Conservation (phyloP, 805 yeast genomes). For the Saturnispora diversa region DNA sequence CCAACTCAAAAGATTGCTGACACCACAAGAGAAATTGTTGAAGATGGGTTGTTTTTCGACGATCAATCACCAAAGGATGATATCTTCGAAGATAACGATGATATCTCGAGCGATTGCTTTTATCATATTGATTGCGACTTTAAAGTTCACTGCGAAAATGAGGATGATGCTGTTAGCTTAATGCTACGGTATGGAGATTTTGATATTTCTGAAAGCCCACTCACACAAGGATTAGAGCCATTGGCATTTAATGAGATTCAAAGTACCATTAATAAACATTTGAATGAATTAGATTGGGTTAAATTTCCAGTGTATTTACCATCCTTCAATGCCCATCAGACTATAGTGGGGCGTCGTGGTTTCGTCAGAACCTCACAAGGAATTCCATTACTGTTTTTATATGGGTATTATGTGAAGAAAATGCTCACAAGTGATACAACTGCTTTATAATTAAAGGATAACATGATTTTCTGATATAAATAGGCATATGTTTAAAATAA, state of each 20-base stretch:
- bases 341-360: slow-evolving; percentile 74
- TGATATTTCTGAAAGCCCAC: slow-evolving; percentile 7
- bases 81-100: not conserved
- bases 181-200: slow-evolving; percentile 5
- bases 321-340: slow-evolving; percentile 77
- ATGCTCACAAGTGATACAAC: slow-evolving; percentile 1
- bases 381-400: slow-evolving; percentile 42
- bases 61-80: not conserved
- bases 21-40: slow-evolving; percentile 26
- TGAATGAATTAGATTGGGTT: slow-evolving; percentile 65
- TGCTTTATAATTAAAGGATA: not conserved
- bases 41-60: slow-evolving; percentile 19
- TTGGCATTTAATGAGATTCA: slow-evolving; percentile 23
- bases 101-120: not conserved
- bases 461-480: not conserved
- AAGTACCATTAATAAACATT: slow-evolving; percentile 37
- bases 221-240: slow-evolving; percentile 16
- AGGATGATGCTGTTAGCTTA: slow-evolving; percentile 2
- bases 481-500: not conserved
- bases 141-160: slow-evolving; percentile 11
- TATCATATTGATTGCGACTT: slow-evolving; percentile 14
- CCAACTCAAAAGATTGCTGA: slow-evolving; percentile 17
- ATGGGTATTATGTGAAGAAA: slow-evolving; percentile 29
- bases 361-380: slow-evolving; percentile 43
- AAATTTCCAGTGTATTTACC: slow-evolving; percentile 69